Evolutionary conservation across 1,284 basidiomycete species (phyloP).

Genomic region (Ustilago shanxiensis): DNA sequence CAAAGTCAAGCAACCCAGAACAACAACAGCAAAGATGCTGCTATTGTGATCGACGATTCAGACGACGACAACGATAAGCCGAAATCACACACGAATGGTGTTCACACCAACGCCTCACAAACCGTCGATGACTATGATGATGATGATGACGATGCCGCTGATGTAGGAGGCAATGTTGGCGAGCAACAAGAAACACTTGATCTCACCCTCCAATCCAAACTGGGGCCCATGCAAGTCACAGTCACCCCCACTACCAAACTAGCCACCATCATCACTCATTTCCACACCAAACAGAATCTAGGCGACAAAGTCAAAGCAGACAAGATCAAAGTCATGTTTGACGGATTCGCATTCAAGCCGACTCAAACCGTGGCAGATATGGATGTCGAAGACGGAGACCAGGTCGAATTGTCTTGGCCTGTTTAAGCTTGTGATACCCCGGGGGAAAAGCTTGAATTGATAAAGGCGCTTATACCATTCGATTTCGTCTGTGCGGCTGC

Average conservation of each 20-base stretch:
- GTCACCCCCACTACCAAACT: conserved; percentile 53
- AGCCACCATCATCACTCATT: conserved; percentile 43
- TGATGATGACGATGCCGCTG: background rate
- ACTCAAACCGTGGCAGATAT: conserved; percentile 32
- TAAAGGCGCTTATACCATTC: background rate
- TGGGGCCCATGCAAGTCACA: conserved; percentile 28
- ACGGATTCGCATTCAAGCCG: conserved; percentile 6
- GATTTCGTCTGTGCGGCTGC: background rate
- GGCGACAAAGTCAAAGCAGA: conserved; percentile 1
- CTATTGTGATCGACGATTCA: conserved; percentile 24
- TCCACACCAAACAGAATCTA: conserved; percentile 20
- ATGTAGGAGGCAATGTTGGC: background rate
- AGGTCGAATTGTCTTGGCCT: conserved; percentile 36
- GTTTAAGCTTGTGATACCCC: background rate
- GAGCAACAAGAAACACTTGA: conserved; percentile 24
- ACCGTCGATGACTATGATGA: background rate
- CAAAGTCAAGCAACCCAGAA: background rate
- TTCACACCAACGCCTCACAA: background rate
- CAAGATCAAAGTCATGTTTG: conserved; percentile 11
- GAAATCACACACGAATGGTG: background rate
- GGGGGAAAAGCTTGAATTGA: background rate
- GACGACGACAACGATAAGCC: too few relatives aligned
- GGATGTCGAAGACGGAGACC: conserved; percentile 51
- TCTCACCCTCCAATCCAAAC: conserved; percentile 44
- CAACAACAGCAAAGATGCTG: background rate